Percentiles rank a stretch among this genome's conserved stretches.
Evolutionary conservation across 371 early-diverging fungal species (phyloP).

Genomic region (Actinomortierella wolfii): DNA sequence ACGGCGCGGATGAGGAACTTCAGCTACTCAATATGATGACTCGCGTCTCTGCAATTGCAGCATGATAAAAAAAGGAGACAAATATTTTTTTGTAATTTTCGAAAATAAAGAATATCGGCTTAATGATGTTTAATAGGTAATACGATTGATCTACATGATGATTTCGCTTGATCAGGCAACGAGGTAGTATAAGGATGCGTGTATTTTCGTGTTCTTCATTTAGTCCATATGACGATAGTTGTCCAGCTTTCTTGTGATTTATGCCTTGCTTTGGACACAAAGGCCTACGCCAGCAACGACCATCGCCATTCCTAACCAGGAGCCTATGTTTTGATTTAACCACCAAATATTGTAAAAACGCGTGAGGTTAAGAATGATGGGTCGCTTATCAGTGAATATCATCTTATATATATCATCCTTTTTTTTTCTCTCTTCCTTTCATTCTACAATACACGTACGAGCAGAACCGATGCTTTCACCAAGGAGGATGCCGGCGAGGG

Average conservation of each 20-base stretch:
- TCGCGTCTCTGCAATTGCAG: conserved; percentile 56
- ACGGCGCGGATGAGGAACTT: conserved; percentile 91
- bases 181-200: too few relatives aligned
- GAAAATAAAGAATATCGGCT: too few relatives aligned
- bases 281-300: conserved; percentile 69
- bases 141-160: too few relatives aligned
- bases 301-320: conserved; percentile 69
- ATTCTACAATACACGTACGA: conserved; percentile 24
- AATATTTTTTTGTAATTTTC: too few relatives aligned
- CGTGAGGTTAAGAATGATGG: neutral
- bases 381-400: neutral
- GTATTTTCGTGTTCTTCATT: too few relatives aligned
- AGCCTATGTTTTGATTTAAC: conserved; percentile 40
- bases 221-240: too few relatives aligned
- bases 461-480: conserved; percentile 75
- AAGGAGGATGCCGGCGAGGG: conserved; percentile 77
- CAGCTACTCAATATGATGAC: conserved; percentile 75
- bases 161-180: too few relatives aligned
- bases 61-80: conserved; percentile 5
- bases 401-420: neutral
- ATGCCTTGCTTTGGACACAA: conserved; percentile 58
- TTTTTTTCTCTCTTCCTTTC: neutral
- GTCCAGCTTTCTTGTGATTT: neutral
- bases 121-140: too few relatives aligned
- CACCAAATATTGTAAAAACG: neutral